A percentile compares a stretch with the other conserved stretches of the same genome.
These are phyloP conservation scores for Neurospora sp. DNA, from an alignment of 495 filamentous ascomycete species.

Conservation along the genomic window DNA sequence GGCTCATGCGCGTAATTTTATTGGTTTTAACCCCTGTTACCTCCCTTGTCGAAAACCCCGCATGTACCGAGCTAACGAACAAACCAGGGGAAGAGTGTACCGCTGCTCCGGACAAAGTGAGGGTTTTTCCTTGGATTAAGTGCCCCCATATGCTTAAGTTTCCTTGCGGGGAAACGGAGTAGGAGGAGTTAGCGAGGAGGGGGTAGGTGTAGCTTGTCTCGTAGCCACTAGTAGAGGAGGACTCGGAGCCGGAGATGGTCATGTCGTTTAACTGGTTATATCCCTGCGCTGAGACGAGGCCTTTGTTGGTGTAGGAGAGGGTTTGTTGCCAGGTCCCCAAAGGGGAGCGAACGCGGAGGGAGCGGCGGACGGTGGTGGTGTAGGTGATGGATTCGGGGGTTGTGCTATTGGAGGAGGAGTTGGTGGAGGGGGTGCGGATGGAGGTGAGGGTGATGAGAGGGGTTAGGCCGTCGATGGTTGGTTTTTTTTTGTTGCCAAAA, in stretches of 20 bases:
- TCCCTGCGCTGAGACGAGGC: slow-evolving; percentile 47
- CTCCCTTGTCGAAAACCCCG: too few relatives aligned
- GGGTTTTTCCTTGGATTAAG: slow-evolving; percentile 48
- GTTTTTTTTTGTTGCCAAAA: not conserved
- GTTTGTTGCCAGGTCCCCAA: slow-evolving; percentile 56
- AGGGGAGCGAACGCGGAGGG: slow-evolving; percentile 42
- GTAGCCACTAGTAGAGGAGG: slow-evolving; percentile 30
- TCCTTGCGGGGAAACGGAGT: slow-evolving; percentile 30
- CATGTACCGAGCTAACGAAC: too few relatives aligned
- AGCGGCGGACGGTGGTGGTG: slow-evolving; percentile 45
- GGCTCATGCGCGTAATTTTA: too few relatives aligned
- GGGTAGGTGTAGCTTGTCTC: slow-evolving; percentile 51
- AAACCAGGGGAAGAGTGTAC: too few relatives aligned
- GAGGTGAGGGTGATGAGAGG: slow-evolving; percentile 29
- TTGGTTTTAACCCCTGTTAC: too few relatives aligned
- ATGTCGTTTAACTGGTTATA: slow-evolving; percentile 54
- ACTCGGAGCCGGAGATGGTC: slow-evolving; percentile 47
- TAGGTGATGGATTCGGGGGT: slow-evolving; percentile 46
- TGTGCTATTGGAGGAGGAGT: slow-evolving; percentile 23
- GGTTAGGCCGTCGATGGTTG: slow-evolving; percentile 14
- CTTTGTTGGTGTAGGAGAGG: slow-evolving; percentile 48
- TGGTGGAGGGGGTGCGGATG: slow-evolving; percentile 31
- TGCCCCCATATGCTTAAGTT: slow-evolving; percentile 50
- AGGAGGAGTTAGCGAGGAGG: slow-evolving; percentile 48
- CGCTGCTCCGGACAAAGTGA: slow-evolving; percentile 43